Conservation (phyloP, 371 early-diverging fungal genomes). For the Mucor sp. region DNA sequence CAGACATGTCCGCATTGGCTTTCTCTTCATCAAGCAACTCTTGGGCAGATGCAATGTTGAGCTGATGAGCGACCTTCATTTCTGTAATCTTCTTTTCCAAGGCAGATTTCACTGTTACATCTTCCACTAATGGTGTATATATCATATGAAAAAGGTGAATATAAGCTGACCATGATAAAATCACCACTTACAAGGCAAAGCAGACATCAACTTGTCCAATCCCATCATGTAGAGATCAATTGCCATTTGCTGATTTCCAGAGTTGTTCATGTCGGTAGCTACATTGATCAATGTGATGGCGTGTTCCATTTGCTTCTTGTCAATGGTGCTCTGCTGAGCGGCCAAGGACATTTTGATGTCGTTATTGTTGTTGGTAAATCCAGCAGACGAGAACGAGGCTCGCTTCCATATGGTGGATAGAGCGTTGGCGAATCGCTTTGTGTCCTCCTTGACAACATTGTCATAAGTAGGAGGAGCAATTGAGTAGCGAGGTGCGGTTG, state of each 20-base stretch:
- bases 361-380: background rate
- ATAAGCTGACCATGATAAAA: background rate
- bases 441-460: slow-evolving; percentile 17
- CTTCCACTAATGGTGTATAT: slow-evolving; percentile 37
- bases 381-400: slow-evolving; percentile 30
- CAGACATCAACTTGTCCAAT: slow-evolving; percentile 47
- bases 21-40: slow-evolving; percentile 13
- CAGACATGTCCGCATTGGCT: slow-evolving; percentile 7
- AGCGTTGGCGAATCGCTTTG: slow-evolving; percentile 10
- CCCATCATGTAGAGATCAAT: slow-evolving; percentile 58
- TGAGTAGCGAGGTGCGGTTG: slow-evolving; percentile 22
- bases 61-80: slow-evolving; percentile 22
- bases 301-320: slow-evolving; percentile 47
- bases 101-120: slow-evolving; percentile 41
- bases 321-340: slow-evolving; percentile 20
- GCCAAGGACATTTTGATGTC: slow-evolving; percentile 4
- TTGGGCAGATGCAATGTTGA: slow-evolving; percentile 10
- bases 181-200: slow-evolving; percentile 50
- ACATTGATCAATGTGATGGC: slow-evolving; percentile 50
- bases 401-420: slow-evolving; percentile 28
- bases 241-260: slow-evolving; percentile 44
- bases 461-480: slow-evolving; percentile 42
- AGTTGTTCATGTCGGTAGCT: slow-evolving; percentile 49
- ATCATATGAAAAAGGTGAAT: background rate
- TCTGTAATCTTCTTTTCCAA: slow-evolving; percentile 40